Conservation (phyloP, 306 rosid genomes). For the Dicorynia guianensis region DNA sequence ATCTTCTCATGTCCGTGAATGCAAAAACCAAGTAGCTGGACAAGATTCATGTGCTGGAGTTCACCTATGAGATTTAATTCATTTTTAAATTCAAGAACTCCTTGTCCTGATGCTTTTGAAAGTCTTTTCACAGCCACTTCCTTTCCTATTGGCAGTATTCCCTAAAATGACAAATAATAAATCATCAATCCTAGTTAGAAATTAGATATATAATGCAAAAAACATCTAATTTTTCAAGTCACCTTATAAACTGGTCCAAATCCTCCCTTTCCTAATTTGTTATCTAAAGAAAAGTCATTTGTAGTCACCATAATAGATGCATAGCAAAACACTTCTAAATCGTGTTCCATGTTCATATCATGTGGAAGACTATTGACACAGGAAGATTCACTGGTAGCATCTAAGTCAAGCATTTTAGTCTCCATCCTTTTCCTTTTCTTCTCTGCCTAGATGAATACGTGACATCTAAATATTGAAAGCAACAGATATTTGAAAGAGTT, state of each 20-base stretch:
- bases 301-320: slow-evolving; percentile 36
- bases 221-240: neutral
- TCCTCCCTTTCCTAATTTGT: slow-evolving; percentile 48
- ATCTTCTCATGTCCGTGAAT: neutral
- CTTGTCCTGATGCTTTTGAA: neutral
- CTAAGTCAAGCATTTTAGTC: neutral
- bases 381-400: neutral
- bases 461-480: no score
- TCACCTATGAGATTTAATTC: neutral
- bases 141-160: neutral
- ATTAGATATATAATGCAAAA: no score
- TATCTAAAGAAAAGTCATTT: slow-evolving; percentile 21
- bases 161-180: neutral
- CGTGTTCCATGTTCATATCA: neutral
- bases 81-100: neutral
- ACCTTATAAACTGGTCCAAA: slow-evolving; percentile 51
- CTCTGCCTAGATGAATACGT: neutral
- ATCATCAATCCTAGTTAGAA: no score
- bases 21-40: neutral
- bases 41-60: slow-evolving; percentile 18
- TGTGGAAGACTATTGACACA: neutral
- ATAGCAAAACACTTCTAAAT: slow-evolving; percentile 13
- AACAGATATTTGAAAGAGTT: no score
- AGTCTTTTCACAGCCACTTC: slow-evolving; percentile 26
- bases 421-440: neutral